Percentiles rank a stretch among this genome's conserved stretches.
These are phyloP conservation scores for Flaveria trinervia DNA, from an alignment of 129 eudicot genomes.

Conservation along the genomic window DNA sequence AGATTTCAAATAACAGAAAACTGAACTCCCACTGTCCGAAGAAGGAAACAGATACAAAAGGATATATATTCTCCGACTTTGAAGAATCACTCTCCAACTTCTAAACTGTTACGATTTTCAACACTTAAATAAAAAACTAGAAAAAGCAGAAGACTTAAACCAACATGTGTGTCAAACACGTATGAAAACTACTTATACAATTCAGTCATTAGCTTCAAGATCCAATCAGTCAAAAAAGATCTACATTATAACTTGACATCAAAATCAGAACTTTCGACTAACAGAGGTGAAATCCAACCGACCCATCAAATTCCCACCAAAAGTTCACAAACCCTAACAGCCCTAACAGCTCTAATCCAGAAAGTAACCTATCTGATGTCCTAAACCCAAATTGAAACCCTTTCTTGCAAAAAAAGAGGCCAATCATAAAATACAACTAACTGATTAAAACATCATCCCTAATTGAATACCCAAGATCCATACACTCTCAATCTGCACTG, in stretches of 20 bases:
- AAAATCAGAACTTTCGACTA: background rate
- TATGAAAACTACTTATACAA: background rate
- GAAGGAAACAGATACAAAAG: too few relatives aligned
- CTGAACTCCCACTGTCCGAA: too few relatives aligned
- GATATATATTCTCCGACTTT: too few relatives aligned
- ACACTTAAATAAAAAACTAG: background rate
- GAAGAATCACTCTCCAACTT: background rate
- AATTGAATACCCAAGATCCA: slow-evolving; percentile 17
- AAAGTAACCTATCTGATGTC: too few relatives aligned
- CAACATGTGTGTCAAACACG: background rate
- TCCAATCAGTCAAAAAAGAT: background rate
- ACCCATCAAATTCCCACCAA: background rate
- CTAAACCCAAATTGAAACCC: background rate
- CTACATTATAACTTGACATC: slow-evolving; percentile 6
- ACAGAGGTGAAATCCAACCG: background rate
- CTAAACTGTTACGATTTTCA: background rate
- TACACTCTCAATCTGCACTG: background rate
- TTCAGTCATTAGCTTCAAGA: background rate
- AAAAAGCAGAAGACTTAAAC: background rate
- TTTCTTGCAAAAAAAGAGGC: background rate
- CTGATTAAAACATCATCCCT: background rate
- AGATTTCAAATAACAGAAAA: too few relatives aligned
- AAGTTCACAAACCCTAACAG: background rate
- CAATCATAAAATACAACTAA: background rate
- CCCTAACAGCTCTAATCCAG: background rate